Conservation (phyloP, 2,329 filamentous ascomycete genomes). For the Penicillium olsonii region DNA sequence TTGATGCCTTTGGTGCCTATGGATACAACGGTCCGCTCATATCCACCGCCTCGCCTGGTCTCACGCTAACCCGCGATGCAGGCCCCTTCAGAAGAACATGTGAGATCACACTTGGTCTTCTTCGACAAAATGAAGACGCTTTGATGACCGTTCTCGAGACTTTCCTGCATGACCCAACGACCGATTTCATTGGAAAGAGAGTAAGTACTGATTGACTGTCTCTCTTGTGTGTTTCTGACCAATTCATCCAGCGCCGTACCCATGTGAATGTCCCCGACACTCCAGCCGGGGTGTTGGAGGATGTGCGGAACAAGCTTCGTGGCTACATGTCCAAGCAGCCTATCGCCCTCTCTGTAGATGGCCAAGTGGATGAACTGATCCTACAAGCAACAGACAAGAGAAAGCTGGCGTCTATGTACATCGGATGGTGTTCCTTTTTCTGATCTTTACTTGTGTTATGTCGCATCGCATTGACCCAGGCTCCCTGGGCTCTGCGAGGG, state of each 20-base stretch:
- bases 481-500: no score
- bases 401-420: conserved; percentile 92
- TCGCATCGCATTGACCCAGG: background rate
- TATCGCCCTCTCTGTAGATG: conserved; percentile 90
- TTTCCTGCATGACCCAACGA: conserved; percentile 94
- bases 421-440: conserved; percentile 82
- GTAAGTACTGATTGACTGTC: conserved; percentile 30
- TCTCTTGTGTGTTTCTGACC: conserved; percentile 1
- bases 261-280: conserved; percentile 62
- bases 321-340: conserved; percentile 83
- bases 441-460: conserved; percentile 32
- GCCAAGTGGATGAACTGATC: conserved; percentile 95
- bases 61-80: conserved; percentile 18
- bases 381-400: conserved; percentile 76
- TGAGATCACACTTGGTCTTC: conserved; percentile 80
- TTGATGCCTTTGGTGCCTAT: conserved; percentile 93
- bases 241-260: conserved; percentile 49
- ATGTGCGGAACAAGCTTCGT: conserved; percentile 80
- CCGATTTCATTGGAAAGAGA: conserved; percentile 82
- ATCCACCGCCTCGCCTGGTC: background rate
- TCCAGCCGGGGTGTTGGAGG: conserved; percentile 80
- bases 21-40: conserved; percentile 69
- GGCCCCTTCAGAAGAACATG: conserved; percentile 86
- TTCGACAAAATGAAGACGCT: conserved; percentile 91
- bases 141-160: conserved; percentile 97